Conservation (phyloP, 164 flowering plant genomes). For the Vitis rotundifolia region DNA sequence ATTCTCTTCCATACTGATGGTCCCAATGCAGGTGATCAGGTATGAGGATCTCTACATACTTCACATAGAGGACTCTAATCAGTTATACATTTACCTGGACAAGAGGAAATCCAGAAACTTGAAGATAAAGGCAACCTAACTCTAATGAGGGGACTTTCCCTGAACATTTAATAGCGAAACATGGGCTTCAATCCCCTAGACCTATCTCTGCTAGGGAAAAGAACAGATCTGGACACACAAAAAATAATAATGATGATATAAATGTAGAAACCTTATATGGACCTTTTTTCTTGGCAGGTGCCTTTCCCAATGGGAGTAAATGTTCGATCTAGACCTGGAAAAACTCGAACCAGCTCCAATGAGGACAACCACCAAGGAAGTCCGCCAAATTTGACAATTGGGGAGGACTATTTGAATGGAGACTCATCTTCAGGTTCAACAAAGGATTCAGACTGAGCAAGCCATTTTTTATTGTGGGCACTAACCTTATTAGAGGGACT, state of each 20-base stretch:
- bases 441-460: conserved; percentile 45
- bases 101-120: too few relatives aligned
- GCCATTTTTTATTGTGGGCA: conserved; percentile 19
- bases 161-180: not conserved
- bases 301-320: conserved; percentile 88
- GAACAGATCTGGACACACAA: too few relatives aligned
- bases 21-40: conserved; percentile 69
- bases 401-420: conserved; percentile 46
- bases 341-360: conserved; percentile 30
- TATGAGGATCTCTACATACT: conserved; percentile 9
- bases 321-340: conserved; percentile 55
- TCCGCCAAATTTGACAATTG: conserved; percentile 38
- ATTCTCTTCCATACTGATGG: conserved; percentile 64
- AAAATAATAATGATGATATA: too few relatives aligned
- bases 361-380: conserved; percentile 58
- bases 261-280: not conserved
- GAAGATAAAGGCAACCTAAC: too few relatives aligned
- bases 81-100: too few relatives aligned
- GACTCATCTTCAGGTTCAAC: conserved; percentile 53
- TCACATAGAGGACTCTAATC: too few relatives aligned
- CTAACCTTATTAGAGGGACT: conserved; percentile 26
- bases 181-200: too few relatives aligned
- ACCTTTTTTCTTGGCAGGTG: conserved; percentile 41
- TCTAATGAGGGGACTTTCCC: not conserved
- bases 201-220: too few relatives aligned